Conservation (phyloP, 495 filamentous ascomycete genomes). For the Penicillium tannophilum region DNA sequence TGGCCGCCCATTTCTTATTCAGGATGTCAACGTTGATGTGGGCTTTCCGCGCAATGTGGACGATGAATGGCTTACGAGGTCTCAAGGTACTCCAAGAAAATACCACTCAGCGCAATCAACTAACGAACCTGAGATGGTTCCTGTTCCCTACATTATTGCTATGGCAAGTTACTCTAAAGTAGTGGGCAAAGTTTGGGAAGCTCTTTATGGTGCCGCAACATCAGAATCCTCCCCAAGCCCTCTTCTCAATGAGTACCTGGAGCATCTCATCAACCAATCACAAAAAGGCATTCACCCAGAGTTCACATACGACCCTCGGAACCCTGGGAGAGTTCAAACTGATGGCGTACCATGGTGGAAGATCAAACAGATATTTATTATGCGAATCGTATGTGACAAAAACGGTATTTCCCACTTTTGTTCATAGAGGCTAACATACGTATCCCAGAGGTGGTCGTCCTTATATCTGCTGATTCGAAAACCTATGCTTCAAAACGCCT, state of each 20-base stretch:
- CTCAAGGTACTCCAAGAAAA: background rate
- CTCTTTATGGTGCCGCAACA: constrained; percentile 24
- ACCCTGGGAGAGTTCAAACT: background rate
- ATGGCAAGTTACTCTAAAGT: constrained; percentile 29
- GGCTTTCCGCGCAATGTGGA: constrained; percentile 23
- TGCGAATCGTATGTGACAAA: constrained; percentile 26
- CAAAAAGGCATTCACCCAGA: constrained; percentile 21
- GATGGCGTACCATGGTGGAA: constrained; percentile 21
- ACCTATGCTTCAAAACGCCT: constrained; percentile 21
- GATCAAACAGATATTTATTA: constrained; percentile 27
- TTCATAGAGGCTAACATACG: background rate
- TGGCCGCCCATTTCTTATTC: constrained; percentile 31
- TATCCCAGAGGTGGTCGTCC: constrained; percentile 26
- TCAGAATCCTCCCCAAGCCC: constrained; percentile 17
- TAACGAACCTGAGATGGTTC: background rate
- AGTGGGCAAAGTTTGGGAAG: constrained; percentile 33
- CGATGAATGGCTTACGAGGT: constrained; percentile 23
- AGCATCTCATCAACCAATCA: constrained; percentile 23
- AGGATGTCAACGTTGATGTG: constrained; percentile 30
- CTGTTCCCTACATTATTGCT: constrained; percentile 23
- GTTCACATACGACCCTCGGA: constrained; percentile 18
- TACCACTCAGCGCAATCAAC: background rate
- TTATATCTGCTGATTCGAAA: constrained; percentile 31
- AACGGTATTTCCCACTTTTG: background rate
- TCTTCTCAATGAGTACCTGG: constrained; percentile 25